Base-by-base conservation (phyloP, 495 filamentous ascomycete species). In the Neurospora sp. region DNA sequence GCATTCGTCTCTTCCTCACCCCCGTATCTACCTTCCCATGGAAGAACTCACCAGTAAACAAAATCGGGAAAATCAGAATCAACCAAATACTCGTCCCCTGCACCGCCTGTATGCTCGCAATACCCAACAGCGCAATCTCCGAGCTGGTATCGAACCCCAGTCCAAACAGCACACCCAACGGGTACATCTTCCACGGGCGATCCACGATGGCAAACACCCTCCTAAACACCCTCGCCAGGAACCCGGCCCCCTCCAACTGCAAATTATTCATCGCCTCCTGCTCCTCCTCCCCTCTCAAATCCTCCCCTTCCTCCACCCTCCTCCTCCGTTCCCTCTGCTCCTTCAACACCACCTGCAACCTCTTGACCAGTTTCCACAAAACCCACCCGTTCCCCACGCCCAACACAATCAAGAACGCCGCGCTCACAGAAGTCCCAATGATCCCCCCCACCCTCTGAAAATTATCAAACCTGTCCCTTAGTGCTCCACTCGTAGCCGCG, bases 101-200 rank as follows among this genome's bases (percentile, higher is more conserved):
- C 3, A 92, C 90, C 2, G 90, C 94, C 79, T 97, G 89, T 5
- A 99, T 89, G 31, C 91, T 92, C 1, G 94, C 92, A 73, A 98
- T 97, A 1, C 96, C 95, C 5, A 99, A 82, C 3, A 99, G 84
- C 0, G 96, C 96, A 78, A 99, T 92, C 81, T 99, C 96, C 20
- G 92, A 95, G 41, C 93, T 96, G 0, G 96, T 98, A 81, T 99
- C 96, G 80, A 99, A 99, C 1, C 96, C 96, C 11, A 98, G 85
- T 18, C 96, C 96, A 81, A 99, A 99, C 27, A 98, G 79, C 4
- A 97, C 85, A 5, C 95, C 95, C 5, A 98, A 83, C 6, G 94
- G 93, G 79, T 97, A 91, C 95, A 98, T 99, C 82, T 99, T 99
- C 96, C 96, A 99, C 1, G 94, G 93, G 79, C 91, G 83, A 79